Conservation (phyloP, 164 flowering plant genomes). For the Brasenia schreberi region DNA sequence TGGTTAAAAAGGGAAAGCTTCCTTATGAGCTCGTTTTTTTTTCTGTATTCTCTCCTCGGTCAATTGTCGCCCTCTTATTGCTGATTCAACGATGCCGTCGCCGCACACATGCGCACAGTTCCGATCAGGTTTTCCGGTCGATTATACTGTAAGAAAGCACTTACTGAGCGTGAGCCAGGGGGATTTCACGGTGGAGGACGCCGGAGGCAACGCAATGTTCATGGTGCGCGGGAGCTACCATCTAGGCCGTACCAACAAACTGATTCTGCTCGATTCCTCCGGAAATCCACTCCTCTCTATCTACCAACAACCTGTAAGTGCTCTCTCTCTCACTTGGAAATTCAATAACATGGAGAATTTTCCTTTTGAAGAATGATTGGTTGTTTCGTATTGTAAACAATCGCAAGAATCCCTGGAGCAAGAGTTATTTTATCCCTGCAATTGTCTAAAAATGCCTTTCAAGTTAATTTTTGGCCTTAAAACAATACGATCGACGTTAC, state of each 20-base stretch:
- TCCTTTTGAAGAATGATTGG: background rate
- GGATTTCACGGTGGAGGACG: constrained; percentile 24
- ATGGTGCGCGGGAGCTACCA: constrained; percentile 8
- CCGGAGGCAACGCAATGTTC: constrained; percentile 30
- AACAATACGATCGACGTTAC: too few species aligned
- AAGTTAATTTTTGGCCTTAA: too few species aligned
- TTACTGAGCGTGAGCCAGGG: constrained; percentile 14
- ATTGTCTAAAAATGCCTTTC: too few species aligned
- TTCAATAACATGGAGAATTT: background rate
- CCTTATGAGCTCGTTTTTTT: too few species aligned
- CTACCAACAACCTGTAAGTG: constrained; percentile 16
- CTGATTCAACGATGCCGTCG: background rate
- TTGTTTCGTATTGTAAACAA: background rate
- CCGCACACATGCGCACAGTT: constrained; percentile 11
- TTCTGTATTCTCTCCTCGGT: background rate
- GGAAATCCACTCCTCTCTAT: constrained; percentile 30
- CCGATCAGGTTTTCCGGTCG: constrained; percentile 16
- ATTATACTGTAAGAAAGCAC: constrained; percentile 31
- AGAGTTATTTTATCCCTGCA: too few species aligned
- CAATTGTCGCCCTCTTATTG: background rate
- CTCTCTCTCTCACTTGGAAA: background rate
- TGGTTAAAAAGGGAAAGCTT: too few species aligned
- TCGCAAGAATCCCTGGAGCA: too few species aligned
- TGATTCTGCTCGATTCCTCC: constrained; percentile 21
- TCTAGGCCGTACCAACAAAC: background rate